These are phyloP conservation scores for Novymonas esmeraldas DNA, from an alignment of 208 protist genomes.

Conservation along the genomic window DNA sequence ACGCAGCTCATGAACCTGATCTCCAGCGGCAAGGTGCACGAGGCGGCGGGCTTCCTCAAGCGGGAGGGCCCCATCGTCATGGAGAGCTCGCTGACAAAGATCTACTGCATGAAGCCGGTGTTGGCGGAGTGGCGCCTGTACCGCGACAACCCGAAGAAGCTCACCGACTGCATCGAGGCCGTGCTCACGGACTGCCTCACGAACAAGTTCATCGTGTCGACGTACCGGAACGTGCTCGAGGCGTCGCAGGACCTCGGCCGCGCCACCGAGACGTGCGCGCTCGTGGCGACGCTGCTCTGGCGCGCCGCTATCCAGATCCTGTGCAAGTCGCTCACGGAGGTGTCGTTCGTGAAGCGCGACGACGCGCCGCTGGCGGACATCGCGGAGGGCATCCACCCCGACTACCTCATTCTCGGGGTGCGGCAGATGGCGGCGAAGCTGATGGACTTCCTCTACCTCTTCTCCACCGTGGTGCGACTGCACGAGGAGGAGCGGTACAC, in stretches of 20 bases:
- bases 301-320: constrained; percentile 68
- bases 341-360: constrained; percentile 77
- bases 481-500: constrained; percentile 59
- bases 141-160: constrained; percentile 46
- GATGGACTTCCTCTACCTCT: constrained; percentile 83
- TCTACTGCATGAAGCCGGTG: constrained; percentile 68
- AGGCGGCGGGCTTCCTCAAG: constrained; percentile 63
- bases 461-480: constrained; percentile 52
- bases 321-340: constrained; percentile 66
- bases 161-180: constrained; percentile 47
- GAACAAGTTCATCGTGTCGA: constrained; percentile 69
- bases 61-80: constrained; percentile 51
- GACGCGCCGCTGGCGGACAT: constrained; percentile 63
- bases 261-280: constrained; percentile 30
- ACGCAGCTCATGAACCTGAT: constrained; percentile 68
- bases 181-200: constrained; percentile 71
- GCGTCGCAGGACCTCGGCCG: constrained; percentile 42
- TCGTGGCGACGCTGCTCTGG: constrained; percentile 73
- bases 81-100: constrained; percentile 44
- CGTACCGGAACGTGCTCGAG: constrained; percentile 74
- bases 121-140: constrained; percentile 76
- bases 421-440: constrained; percentile 74
- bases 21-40: constrained; percentile 61
- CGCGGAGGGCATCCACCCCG: constrained; percentile 74
- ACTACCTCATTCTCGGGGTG: constrained; percentile 71